Evolutionary conservation across 2,329 filamentous ascomycete genomes (phyloP), one percentile per base, ranked within the genome.

Genomic region (Allantophomopsis lycopodina): DNA sequence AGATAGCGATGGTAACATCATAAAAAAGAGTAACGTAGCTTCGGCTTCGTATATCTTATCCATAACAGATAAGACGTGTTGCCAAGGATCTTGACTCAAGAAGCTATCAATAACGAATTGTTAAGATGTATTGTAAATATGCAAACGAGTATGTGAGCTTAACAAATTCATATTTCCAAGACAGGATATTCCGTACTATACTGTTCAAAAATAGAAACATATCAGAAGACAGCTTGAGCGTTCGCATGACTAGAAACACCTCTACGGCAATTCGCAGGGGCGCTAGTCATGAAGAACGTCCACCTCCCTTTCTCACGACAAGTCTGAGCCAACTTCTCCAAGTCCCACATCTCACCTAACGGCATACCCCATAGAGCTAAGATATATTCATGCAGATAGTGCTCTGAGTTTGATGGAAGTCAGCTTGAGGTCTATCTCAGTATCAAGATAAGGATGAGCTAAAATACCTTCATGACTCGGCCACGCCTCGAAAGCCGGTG

Each of bases 211-310:
- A 8, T 8, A n/a, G n/a, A n/a, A n/a, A 28, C 23, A 8, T 28
- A 28, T 46, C 35, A 53, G 35, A 54, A 53, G 30, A 71, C 60
- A 2, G 66, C 67, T 10, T 69, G 34, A 2, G 66, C 64, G 44
- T 68, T 70, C 28, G 65, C 63, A 17, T 66, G 68, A 20, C 62
- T 68, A 2, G 59, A 63, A 2, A 71, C 55, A 2, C 68, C 51
- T 2, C 73, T 69, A 5, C 67, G 66, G 35, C 73, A 67, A 36
- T 55, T 44, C 31, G 41, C 46, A 2, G 52, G 52, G 10, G 50
- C 42, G 43, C 50, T 54, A 2, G 50, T 53, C 14, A 57, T 45
- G 35, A 57, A 57, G 41, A 57, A 57, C 1, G 44, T 50, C 52
- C 54, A 57, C 16, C 54, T 47, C 5, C 44, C 44, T 30, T 52